Percentiles rank a stretch among this genome's conserved stretches.
These are phyloP conservation scores for Coemansia umbellata DNA, from an alignment of 192 early-diverging fungal species.

Conservation along the genomic window DNA sequence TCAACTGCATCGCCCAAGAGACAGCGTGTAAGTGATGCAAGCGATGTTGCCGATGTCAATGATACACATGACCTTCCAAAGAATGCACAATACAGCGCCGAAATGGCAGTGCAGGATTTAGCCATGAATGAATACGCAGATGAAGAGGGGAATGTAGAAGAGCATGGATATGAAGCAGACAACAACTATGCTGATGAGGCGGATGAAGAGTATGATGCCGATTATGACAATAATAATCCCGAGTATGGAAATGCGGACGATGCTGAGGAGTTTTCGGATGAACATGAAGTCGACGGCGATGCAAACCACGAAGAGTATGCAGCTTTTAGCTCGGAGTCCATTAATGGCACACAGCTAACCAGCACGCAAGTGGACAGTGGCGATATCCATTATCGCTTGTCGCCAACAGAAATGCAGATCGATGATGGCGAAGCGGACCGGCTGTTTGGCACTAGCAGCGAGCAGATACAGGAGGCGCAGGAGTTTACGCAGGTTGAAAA, in stretches of 20 bases:
- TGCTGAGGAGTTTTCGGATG: background rate
- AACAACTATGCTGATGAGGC: background rate
- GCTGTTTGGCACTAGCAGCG: background rate
- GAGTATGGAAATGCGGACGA: too few species aligned
- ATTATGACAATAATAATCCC: too few species aligned
- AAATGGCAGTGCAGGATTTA: too few species aligned
- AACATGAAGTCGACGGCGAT: background rate
- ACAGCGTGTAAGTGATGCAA: slow-evolving; percentile 15
- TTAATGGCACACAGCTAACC: background rate
- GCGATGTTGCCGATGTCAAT: background rate
- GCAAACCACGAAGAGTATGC: background rate
- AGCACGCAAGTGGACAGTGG: background rate
- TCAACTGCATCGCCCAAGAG: slow-evolving; percentile 20
- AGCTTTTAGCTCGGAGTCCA: too few species aligned
- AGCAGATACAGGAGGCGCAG: slow-evolving; percentile 11
- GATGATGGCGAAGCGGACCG: background rate
- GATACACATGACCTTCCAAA: too few species aligned
- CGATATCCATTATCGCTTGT: background rate
- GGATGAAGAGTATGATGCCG: background rate
- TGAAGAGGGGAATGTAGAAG: too few species aligned
- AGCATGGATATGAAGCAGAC: too few species aligned
- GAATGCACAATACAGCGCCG: too few species aligned
- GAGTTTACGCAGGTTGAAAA: slow-evolving; percentile 20
- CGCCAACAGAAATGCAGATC: slow-evolving; percentile 14
- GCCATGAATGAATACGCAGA: too few species aligned